phyloP scores from a whole-genome alignment of 2,329 filamentous ascomycete genomes.

The Volutella citrinella region DNA sequence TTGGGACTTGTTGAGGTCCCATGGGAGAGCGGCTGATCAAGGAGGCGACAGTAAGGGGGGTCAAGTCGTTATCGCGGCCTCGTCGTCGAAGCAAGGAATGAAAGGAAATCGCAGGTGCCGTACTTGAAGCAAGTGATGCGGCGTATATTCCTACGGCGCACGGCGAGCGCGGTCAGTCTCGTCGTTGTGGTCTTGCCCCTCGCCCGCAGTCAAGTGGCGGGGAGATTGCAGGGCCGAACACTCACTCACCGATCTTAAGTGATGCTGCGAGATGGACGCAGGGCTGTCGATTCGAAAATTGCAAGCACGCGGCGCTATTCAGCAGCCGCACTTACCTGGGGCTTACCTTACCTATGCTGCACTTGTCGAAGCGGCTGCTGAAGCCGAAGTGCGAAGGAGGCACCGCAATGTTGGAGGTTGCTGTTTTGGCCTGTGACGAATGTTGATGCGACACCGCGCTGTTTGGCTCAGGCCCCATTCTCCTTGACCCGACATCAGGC shows the following conservation, averaged over 20 bases:
- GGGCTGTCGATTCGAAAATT: too few relatives aligned
- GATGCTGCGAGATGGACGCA: constrained; percentile 3
- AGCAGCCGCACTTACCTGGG: constrained; percentile 16
- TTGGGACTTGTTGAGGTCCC: constrained; percentile 10
- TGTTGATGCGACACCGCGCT: constrained; percentile 29
- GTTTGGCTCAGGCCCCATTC: constrained; percentile 21
- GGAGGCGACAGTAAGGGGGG: constrained; percentile 1
- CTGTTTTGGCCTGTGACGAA: constrained; percentile 25
- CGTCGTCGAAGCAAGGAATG: constrained; percentile 3
- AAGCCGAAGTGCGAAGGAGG: constrained; percentile 25
- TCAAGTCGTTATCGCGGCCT: constrained; percentile 3
- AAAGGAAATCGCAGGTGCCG: constrained; percentile 4
- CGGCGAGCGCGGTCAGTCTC: too few relatives aligned
- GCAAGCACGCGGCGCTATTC: too few relatives aligned
- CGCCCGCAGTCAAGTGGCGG: too few relatives aligned
- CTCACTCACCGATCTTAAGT: neutral
- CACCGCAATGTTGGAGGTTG: constrained; percentile 23
- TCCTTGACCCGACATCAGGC: constrained; percentile 19
- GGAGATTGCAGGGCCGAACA: neutral
- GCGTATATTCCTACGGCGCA: too few relatives aligned
- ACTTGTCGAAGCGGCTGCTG: constrained; percentile 14
- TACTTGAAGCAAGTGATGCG: neutral
- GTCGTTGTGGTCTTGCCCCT: too few relatives aligned
- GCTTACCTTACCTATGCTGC: constrained; percentile 18
- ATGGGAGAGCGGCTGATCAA: constrained; percentile 1